Percentiles rank a stretch among this genome's conserved stretches.
Evolutionary conservation across 2,329 filamentous ascomycete species (phyloP).

Genomic region (Stagonosporopsis vannaccii): DNA sequence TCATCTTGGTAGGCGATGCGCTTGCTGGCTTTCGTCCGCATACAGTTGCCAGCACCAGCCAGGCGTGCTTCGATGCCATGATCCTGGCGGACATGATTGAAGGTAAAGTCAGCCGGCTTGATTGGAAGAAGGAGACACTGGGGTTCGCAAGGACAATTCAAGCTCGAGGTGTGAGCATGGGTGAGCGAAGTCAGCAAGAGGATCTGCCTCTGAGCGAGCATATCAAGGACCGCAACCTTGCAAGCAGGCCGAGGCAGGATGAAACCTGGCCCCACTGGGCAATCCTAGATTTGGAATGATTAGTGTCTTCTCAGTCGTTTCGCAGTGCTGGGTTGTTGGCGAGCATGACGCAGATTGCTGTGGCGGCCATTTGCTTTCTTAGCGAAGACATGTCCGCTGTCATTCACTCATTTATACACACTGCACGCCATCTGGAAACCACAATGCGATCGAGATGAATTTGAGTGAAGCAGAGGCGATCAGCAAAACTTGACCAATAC

Average conservation of each 20-base stretch:
- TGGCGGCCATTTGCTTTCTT: not conserved
- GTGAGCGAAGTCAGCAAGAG: slow-evolving; percentile 52
- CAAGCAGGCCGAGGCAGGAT: slow-evolving; percentile 32
- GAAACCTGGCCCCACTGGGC: slow-evolving; percentile 39
- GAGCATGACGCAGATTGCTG: not conserved
- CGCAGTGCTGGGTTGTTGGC: not conserved
- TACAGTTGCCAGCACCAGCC: slow-evolving; percentile 56
- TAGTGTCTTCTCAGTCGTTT: not conserved
- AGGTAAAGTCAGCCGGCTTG: slow-evolving; percentile 44
- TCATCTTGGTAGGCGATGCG: slow-evolving; percentile 58
- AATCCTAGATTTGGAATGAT: slow-evolving; percentile 17
- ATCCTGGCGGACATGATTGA: slow-evolving; percentile 50
- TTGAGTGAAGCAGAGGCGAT: not conserved
- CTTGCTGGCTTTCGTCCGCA: slow-evolving; percentile 58
- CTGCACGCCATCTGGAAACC: not conserved
- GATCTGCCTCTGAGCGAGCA: slow-evolving; percentile 35
- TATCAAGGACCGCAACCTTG: slow-evolving; percentile 33
- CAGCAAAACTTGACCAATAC: not conserved
- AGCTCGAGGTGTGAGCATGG: slow-evolving; percentile 50
- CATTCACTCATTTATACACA: not conserved
- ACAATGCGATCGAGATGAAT: not conserved
- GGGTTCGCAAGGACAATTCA: slow-evolving; percentile 49
- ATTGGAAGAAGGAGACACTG: slow-evolving; percentile 50
- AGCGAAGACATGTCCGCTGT: not conserved
- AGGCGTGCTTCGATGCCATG: slow-evolving; percentile 56